A percentile compares a stretch with the other conserved stretches of the same genome.
Evolutionary conservation across 2,329 filamentous ascomycete genomes (phyloP).

Genomic region (Clonostachys byssicola): DNA sequence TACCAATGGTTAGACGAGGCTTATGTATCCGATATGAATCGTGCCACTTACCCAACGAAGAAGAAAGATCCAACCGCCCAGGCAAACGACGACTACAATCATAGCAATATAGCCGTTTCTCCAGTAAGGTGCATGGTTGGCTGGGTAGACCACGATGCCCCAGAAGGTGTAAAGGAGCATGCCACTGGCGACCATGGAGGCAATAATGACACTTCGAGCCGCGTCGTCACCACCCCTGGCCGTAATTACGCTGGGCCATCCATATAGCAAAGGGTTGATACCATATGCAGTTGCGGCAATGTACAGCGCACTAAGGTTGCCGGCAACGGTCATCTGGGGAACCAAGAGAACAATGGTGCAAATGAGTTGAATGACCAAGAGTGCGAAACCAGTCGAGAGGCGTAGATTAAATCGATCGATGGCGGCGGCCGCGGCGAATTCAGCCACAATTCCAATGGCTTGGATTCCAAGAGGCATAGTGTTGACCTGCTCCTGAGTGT

Average conservation of each 20-base stretch:
- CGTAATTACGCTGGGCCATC: constrained; percentile 15
- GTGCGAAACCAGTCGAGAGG: constrained; percentile 7
- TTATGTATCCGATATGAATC: no score
- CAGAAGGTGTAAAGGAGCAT: constrained; percentile 36
- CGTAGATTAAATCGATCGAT: constrained; percentile 11
- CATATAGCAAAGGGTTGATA: constrained; percentile 16
- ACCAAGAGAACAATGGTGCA: constrained; percentile 12
- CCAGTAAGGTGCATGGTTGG: constrained; percentile 35
- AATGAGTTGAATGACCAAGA: constrained; percentile 9
- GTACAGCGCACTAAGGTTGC: constrained; percentile 13
- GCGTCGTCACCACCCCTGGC: constrained; percentile 27
- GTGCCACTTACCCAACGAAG: no score
- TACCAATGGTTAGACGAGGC: no score
- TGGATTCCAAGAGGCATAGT: constrained; percentile 16
- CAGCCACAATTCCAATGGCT: constrained; percentile 14
- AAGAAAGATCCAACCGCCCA: no score
- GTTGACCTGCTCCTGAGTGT: constrained; percentile 14
- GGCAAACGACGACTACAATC: not conserved
- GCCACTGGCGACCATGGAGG: constrained; percentile 31
- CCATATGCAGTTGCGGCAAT: constrained; percentile 13
- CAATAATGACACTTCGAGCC: constrained; percentile 28
- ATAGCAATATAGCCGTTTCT: constrained; percentile 17
- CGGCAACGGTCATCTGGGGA: constrained; percentile 8
- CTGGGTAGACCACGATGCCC: constrained; percentile 35
- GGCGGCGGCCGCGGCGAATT: constrained; percentile 10